Percentiles rank a stretch among this genome's conserved stretches.
These are phyloP conservation scores for Trametes cingulata DNA, from an alignment of 768 basidiomycete species.

Conservation along the genomic window DNA sequence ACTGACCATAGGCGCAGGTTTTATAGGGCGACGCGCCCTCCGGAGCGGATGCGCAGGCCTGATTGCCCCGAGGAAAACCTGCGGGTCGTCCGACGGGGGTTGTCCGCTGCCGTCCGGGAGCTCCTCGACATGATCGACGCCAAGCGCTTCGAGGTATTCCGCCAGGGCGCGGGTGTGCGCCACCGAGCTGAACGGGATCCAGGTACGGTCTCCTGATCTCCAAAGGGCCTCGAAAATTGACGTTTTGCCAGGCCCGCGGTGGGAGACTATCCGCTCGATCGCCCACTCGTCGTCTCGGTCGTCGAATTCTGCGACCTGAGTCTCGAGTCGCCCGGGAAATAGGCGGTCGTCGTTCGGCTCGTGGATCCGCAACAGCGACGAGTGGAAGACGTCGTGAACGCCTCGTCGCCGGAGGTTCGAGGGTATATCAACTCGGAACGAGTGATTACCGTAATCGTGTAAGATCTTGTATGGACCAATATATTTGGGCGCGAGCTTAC, in stretches of 20 bases:
- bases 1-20: background rate
- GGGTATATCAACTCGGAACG: constrained; percentile 29
- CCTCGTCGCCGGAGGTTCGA: constrained; percentile 23
- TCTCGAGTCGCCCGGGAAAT: constrained; percentile 26
- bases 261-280: constrained; percentile 18
- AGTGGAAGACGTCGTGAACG: no score
- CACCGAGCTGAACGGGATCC: constrained; percentile 1
- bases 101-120: background rate
- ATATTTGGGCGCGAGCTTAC: constrained; percentile 31
- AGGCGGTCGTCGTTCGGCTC: constrained; percentile 35
- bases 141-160: constrained; percentile 1
- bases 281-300: constrained; percentile 27
- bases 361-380: constrained; percentile 35
- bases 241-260: background rate
- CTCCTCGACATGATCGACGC: background rate
- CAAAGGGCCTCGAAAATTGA: constrained; percentile 8
- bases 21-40: background rate
- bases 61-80: background rate
- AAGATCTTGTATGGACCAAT: constrained; percentile 30
- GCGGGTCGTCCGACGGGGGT: constrained; percentile 7
- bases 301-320: constrained; percentile 20
- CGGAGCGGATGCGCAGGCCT: background rate
- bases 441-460: constrained; percentile 12
- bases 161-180: background rate
- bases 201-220: constrained; percentile 8